phyloP scores from a whole-genome alignment of 108 stramenopile species.

The Pelagomonas calceolata region DNA sequence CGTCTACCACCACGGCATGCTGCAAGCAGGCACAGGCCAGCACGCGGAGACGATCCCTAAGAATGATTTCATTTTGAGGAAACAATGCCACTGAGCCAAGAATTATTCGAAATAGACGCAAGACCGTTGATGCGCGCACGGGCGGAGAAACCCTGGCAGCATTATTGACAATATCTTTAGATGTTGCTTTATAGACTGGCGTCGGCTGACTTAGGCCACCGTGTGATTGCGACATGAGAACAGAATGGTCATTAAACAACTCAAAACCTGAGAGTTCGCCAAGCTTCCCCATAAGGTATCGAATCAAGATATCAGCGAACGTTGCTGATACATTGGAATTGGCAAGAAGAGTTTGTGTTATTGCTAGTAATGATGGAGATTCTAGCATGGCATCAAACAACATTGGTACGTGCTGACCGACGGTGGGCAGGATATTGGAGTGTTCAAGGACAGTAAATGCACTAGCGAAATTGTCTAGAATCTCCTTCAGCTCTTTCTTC shows the following conservation, averaged over 20 bases:
- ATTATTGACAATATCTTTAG: not conserved
- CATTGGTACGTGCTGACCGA: conserved; percentile 56
- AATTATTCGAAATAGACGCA: conserved; percentile 53
- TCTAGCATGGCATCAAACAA: conserved; percentile 65
- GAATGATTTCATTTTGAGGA: conserved; percentile 68
- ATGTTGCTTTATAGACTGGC: not conserved
- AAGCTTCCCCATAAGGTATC: conserved; percentile 60
- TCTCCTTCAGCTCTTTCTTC: conserved; percentile 26
- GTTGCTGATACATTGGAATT: conserved; percentile 51
- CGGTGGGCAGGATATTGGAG: conserved; percentile 51
- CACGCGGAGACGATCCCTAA: conserved; percentile 65
- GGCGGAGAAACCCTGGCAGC: conserved; percentile 12
- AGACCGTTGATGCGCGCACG: conserved; percentile 22
- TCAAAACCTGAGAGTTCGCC: conserved; percentile 21
- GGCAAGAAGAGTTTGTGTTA: conserved; percentile 68
- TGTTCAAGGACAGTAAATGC: conserved; percentile 72
- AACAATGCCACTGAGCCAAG: conserved; percentile 69
- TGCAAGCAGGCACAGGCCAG: conserved; percentile 55
- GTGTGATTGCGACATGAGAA: too few relatives aligned
- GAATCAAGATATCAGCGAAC: conserved; percentile 60
- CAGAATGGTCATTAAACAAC: too few relatives aligned
- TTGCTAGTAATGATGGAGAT: conserved; percentile 51
- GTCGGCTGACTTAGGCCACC: not conserved
- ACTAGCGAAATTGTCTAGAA: conserved; percentile 70
- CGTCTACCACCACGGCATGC: conserved; percentile 44